These are phyloP conservation scores for Pseudotsuga menziesii DNA, from an alignment of 75 land plant genomes.

Conservation along the genomic window DNA sequence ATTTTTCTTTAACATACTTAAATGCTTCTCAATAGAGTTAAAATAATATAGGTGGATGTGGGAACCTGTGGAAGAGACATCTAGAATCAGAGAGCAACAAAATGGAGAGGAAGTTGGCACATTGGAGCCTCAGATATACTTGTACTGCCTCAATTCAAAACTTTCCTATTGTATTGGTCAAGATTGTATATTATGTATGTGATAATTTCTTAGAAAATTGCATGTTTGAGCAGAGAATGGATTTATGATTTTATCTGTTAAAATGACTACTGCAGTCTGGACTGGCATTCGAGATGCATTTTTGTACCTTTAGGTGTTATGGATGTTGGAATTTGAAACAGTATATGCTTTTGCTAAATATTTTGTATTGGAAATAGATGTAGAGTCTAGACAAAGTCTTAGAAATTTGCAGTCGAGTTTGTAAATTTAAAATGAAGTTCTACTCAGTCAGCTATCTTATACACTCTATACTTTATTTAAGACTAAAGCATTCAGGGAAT, in stretches of 20 bases:
- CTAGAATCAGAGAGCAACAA: no score
- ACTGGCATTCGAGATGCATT: background rate
- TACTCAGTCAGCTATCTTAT: background rate
- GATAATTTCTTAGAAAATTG: background rate
- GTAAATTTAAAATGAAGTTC: background rate
- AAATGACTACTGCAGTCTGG: background rate
- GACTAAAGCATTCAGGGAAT: background rate
- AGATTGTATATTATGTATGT: no score
- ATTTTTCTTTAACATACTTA: no score
- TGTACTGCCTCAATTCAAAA: background rate
- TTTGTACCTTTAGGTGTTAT: background rate
- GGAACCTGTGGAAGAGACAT: no score
- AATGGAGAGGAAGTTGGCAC: background rate
- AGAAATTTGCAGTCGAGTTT: background rate
- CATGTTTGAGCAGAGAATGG: background rate
- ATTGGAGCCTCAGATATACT: background rate
- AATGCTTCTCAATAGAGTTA: no score
- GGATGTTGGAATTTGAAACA: background rate
- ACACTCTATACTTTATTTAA: background rate
- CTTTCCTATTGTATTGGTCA: no score
- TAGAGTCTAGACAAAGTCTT: background rate
- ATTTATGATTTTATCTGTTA: background rate
- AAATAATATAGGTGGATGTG: no score
- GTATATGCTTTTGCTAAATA: background rate
- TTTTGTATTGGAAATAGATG: conserved; percentile 3